Base-by-base conservation (phyloP, 306 rosid species). In the Vicia sativa region DNA sequence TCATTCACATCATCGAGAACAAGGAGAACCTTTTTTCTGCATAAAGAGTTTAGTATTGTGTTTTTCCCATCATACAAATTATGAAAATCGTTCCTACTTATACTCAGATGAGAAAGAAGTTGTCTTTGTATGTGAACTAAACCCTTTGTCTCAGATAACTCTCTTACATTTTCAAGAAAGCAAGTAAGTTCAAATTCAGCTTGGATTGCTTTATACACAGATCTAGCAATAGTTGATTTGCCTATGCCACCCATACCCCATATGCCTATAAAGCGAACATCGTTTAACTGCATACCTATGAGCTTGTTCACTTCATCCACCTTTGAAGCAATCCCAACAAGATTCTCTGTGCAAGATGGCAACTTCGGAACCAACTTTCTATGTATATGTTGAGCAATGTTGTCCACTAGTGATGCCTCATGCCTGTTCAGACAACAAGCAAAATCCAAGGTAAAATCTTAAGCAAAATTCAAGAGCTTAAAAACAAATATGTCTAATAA, bases 221-320 rank as follows among this genome's bases (percentile, higher is more conserved):
- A 59, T 46, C 68, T 71, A 19, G 76, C 68, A 71, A 71, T 62
- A 14, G 76, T 46, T 19, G 76, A 34, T 37, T 71, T 59, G 11
- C 68, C 76, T 13, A 60, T 46, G 50, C 76, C 76, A 9, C 68
- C 68, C 76, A 71, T 71, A 19, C 76, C 76, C 68, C 76, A 60
- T 60, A 71, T 71, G 29, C 76, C 76, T 23, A 72, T 49, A 72
- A 49, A 62, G 52, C 70, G 52, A 26, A 72, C 77, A 7, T 38
- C 77, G n/a, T 62, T 52, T 29, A 62, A 49, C 18, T 31, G 63
- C 29, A 42, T 43, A 8, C 56, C 66, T 16, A 70, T 15, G n/a
- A 41, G 45, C 19, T 23, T 11, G n/a, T 26, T 69, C 56, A 69
- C 56, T 56, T 69, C 5, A 11, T 43, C 37, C 23, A 70, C 46